Conservation (phyloP, 2,329 filamentous ascomycete species). For the Penicillium sp. region DNA sequence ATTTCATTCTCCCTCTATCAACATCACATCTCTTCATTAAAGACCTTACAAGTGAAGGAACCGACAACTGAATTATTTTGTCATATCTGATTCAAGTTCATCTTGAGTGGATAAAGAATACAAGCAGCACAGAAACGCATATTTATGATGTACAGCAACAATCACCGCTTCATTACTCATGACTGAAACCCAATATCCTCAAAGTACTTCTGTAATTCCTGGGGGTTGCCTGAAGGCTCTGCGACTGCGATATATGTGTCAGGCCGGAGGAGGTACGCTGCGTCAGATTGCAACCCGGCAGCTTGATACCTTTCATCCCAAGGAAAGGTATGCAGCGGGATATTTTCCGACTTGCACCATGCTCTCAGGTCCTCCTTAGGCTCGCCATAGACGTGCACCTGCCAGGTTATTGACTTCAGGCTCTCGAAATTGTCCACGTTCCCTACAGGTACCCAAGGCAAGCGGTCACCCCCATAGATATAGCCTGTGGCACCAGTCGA, state of each 20-base stretch:
- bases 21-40: not conserved
- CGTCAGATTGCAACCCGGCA: slow-evolving; percentile 29
- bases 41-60: not conserved
- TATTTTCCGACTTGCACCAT: slow-evolving; percentile 31
- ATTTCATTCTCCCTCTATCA: not conserved
- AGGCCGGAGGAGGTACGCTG: slow-evolving; percentile 37
- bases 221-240: slow-evolving; percentile 22
- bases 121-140: not conserved
- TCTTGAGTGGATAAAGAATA: not conserved
- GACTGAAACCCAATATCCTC: slow-evolving; percentile 15
- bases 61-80: not conserved
- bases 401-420: slow-evolving; percentile 33
- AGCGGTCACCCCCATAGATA: slow-evolving; percentile 54
- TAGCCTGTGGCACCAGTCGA: slow-evolving; percentile 40
- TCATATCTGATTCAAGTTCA: not conserved
- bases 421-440: slow-evolving; percentile 34
- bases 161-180: slow-evolving; percentile 4
- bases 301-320: slow-evolving; percentile 31
- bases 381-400: slow-evolving; percentile 38
- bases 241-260: slow-evolving; percentile 37
- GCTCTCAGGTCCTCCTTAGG: slow-evolving; percentile 19
- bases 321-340: slow-evolving; percentile 28
- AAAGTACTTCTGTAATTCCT: slow-evolving; percentile 32
- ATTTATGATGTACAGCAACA: not conserved
- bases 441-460: slow-evolving; percentile 39